Evolutionary conservation across 352 stramenopile species (phyloP).

Genomic region (Phytopythium mirpurense): DNA sequence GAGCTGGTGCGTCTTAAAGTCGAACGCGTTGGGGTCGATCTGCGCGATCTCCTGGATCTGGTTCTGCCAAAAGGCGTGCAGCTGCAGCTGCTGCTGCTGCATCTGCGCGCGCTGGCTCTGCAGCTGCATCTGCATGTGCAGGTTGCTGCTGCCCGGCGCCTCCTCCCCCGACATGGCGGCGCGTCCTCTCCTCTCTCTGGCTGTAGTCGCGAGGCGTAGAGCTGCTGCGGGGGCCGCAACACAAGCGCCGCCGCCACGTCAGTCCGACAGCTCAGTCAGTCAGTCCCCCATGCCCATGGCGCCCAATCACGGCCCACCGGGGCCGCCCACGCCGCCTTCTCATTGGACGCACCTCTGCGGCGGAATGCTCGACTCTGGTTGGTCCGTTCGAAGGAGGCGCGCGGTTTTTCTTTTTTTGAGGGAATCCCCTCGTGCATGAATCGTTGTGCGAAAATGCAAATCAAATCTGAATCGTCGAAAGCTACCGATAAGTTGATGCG

Average conservation of each 20-base stretch:
- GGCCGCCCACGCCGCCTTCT: constrained; percentile 34
- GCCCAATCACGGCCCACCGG: constrained; percentile 29
- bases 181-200: background rate
- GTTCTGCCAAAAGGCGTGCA: constrained; percentile 86
- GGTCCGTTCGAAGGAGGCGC: constrained; percentile 10
- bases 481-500: too few species aligned
- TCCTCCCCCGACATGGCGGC: constrained; percentile 53
- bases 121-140: constrained; percentile 86
- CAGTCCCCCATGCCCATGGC: constrained; percentile 6
- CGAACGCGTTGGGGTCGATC: constrained; percentile 78
- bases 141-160: constrained; percentile 38
- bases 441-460: too few species aligned
- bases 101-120: constrained; percentile 85
- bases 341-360: constrained; percentile 49
- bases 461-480: too few species aligned
- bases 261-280: background rate
- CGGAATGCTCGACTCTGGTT: constrained; percentile 27
- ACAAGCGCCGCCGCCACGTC: background rate
- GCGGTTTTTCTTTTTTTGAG: too few species aligned
- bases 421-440: too few species aligned
- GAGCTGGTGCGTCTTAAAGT: constrained; percentile 89
- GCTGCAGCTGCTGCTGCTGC: constrained; percentile 83
- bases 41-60: constrained; percentile 87
- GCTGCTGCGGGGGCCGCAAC: too few species aligned
- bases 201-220: too few species aligned